Evolutionary conservation across 495 filamentous ascomycete species (phyloP).

Genomic region (Immersiella caudata): DNA sequence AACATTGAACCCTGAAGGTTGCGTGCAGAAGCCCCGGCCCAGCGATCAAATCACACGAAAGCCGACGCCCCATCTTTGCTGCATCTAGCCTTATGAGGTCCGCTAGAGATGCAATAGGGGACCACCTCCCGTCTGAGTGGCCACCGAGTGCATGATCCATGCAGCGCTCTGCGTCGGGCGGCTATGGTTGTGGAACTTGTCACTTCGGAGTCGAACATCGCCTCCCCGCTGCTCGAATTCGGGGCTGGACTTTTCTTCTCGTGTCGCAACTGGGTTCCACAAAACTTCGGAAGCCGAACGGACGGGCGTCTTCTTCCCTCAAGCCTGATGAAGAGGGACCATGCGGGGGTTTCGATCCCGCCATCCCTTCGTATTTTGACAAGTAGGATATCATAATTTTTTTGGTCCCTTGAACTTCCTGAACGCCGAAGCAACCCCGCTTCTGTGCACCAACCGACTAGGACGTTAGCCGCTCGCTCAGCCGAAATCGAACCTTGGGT

Average conservation of each 20-base stretch:
- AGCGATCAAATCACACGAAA: constrained; percentile 18
- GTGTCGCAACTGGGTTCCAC: not conserved
- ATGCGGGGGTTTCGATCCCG: not conserved
- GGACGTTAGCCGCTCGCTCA: constrained; percentile 40
- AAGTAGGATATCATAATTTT: not conserved
- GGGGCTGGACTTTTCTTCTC: not conserved
- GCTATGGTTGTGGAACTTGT: constrained; percentile 14
- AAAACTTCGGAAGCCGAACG: not conserved
- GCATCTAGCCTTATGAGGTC: constrained; percentile 21
- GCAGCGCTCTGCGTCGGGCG: not conserved
- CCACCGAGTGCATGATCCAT: not conserved
- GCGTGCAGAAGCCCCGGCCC: constrained; percentile 17
- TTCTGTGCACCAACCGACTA: constrained; percentile 10
- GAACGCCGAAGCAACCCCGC: not conserved
- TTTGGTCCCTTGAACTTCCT: not conserved
- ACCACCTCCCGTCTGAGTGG: constrained; percentile 4
- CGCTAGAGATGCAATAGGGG: constrained; percentile 20
- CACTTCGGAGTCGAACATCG: constrained; percentile 14
- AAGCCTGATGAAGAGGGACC: not conserved
- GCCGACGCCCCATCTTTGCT: constrained; percentile 18
- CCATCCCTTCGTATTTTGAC: not conserved
- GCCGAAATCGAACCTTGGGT: constrained; percentile 34
- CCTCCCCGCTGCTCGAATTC: constrained; percentile 5
- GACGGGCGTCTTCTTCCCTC: not conserved
- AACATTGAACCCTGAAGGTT: constrained; percentile 8